Conservation (phyloP, 2,329 filamentous ascomycete species). For the Fusarium sarcochroum region DNA sequence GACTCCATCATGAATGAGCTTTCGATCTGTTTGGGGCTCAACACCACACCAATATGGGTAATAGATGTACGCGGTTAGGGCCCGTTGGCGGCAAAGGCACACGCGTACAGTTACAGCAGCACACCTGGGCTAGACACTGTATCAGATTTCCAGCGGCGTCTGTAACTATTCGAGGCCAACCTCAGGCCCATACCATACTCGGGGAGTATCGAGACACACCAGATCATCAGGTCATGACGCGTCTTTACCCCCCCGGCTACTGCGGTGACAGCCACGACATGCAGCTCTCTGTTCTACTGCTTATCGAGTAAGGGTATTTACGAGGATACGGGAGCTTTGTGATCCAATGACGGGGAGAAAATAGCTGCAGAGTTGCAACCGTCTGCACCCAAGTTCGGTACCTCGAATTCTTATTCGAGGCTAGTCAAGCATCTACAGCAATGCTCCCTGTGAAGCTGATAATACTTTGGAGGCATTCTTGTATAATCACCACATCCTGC, state of each 20-base stretch:
- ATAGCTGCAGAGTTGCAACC: slow-evolving; percentile 28
- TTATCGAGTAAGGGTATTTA: slow-evolving; percentile 30
- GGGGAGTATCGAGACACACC: slow-evolving; percentile 41
- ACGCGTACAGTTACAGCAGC: slow-evolving; percentile 33
- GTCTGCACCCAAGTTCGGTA: slow-evolving; percentile 16
- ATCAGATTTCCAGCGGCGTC: slow-evolving; percentile 15
- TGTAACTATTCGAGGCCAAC: slow-evolving; percentile 11
- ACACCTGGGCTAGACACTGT: not conserved
- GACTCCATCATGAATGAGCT: slow-evolving; percentile 27
- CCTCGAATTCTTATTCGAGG: slow-evolving; percentile 32
- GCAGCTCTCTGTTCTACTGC: slow-evolving; percentile 25
- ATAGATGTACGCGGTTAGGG: slow-evolving; percentile 27
- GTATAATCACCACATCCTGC: slow-evolving; percentile 5
- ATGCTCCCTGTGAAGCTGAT: slow-evolving; percentile 15
- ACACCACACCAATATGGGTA: slow-evolving; percentile 39
- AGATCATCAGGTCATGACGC: slow-evolving; percentile 47
- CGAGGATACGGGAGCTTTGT: slow-evolving; percentile 32
- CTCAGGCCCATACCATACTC: slow-evolving; percentile 7
- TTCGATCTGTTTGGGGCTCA: slow-evolving; percentile 26
- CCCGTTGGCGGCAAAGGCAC: slow-evolving; percentile 32
- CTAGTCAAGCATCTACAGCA: slow-evolving; percentile 12
- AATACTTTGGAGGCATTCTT: slow-evolving; percentile 4
- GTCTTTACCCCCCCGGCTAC: slow-evolving; percentile 44
- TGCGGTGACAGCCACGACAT: slow-evolving; percentile 42
- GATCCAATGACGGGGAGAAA: slow-evolving; percentile 21